A percentile compares a stretch with the other conserved stretches of the same genome.
Conservation (phyloP, 208 protist genomes). For the Entamoeba dispar region DNA sequence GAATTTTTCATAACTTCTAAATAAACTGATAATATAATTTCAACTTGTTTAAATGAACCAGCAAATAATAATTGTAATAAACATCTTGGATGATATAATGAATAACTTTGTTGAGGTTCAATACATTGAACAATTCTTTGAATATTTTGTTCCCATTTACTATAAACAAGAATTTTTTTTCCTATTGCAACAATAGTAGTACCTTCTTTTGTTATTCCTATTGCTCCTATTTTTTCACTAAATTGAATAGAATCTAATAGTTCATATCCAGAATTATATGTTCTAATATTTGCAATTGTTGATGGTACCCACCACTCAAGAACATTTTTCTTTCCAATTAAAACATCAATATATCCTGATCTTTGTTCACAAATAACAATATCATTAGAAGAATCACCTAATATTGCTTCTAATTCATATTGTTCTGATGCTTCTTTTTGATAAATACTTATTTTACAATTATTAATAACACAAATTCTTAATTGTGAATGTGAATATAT, state of each 20-base stretch:
- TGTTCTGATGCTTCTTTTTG: not conserved
- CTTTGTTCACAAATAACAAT: not conserved
- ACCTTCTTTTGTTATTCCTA: not conserved
- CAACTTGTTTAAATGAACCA: not conserved
- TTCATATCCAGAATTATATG: not conserved
- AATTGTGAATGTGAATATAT: not conserved
- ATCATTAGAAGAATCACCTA: not conserved
- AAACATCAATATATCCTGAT: not conserved
- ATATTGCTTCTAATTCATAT: not conserved
- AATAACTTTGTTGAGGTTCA: not conserved
- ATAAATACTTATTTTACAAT: not conserved
- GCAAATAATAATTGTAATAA: not conserved
- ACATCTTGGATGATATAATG: not conserved
- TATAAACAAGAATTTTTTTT: not conserved
- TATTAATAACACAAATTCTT: not conserved
- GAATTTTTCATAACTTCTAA: not conserved
- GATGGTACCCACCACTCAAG: not conserved
- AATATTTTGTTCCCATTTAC: not conserved
- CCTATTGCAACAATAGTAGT: not conserved
- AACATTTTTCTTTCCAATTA: not conserved
- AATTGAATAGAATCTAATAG: not conserved
- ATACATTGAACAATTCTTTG: not conserved
- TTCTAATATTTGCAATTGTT: not conserved
- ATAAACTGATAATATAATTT: not conserved
- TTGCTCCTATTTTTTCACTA: not conserved